These are phyloP conservation scores for Paraleonurus japonicus DNA, from an alignment of 257 asterid genomes.

Conservation along the genomic window DNA sequence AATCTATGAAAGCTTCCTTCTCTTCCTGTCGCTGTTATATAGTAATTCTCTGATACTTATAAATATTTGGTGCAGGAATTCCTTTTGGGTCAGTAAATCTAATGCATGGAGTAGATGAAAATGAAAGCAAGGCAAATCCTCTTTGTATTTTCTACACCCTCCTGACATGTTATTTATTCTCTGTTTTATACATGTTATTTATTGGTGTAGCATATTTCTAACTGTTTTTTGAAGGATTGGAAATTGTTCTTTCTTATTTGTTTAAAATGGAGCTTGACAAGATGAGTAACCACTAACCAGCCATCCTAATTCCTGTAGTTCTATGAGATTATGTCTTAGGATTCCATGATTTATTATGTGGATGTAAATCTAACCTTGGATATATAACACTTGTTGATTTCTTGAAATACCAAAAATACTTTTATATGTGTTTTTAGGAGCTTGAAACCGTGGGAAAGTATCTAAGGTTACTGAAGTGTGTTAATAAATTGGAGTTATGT, in stretches of 20 bases:
- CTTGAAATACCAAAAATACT: background rate
- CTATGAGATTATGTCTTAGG: background rate
- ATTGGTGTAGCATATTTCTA: background rate
- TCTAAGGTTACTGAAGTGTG: background rate
- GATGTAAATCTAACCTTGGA: conserved; percentile 12
- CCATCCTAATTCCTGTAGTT: conserved; percentile 7
- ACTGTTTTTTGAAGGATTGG: background rate
- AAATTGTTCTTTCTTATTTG: conserved; percentile 1
- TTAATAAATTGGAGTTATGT: background rate
- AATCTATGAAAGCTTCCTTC: background rate
- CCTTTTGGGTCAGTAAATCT: conserved; percentile 98
- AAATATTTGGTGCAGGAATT: conserved; percentile 66
- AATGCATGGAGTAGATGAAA: conserved; percentile 89
- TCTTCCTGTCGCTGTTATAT: background rate
- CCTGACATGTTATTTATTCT: conserved; percentile 27
- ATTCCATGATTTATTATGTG: conserved; percentile 3
- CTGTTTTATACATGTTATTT: background rate
- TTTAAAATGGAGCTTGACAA: conserved; percentile 11
- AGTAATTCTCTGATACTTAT: conserved; percentile 18
- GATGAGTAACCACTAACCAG: background rate
- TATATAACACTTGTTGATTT: background rate
- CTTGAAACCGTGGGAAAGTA: background rate
- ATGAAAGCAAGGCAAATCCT: conserved; percentile 97
- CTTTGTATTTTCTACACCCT: conserved; percentile 66
- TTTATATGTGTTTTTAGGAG: background rate